These are phyloP conservation scores for Meyerozyma athensensis DNA, from an alignment of 1,139 yeast species.

Conservation along the genomic window DNA sequence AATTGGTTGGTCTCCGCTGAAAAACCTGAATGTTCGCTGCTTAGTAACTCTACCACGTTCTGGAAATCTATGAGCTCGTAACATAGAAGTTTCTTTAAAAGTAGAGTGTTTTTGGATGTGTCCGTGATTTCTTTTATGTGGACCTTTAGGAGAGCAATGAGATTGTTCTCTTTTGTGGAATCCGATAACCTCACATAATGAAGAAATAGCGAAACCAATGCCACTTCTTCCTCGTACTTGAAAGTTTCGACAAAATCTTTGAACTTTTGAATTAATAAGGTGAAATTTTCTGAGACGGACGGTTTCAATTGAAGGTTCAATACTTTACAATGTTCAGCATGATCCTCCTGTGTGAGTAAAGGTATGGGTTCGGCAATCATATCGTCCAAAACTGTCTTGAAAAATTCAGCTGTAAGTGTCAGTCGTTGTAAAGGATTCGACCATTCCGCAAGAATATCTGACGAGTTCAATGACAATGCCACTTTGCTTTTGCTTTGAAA, in stretches of 20 bases:
- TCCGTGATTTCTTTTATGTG: not conserved
- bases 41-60: constrained; percentile 4
- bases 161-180: not conserved
- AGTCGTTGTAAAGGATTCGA: constrained; percentile 9
- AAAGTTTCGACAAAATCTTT: not conserved
- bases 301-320: not conserved
- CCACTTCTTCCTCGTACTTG: not conserved
- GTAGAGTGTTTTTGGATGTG: not conserved
- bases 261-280: not conserved
- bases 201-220: not conserved
- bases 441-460: constrained; percentile 11
- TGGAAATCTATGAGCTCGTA: constrained; percentile 6
- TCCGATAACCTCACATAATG: not conserved
- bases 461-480: constrained; percentile 9
- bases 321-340: not conserved
- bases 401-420: constrained; percentile 8
- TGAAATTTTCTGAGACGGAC: constrained; percentile 3
- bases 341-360: not conserved
- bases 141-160: not conserved
- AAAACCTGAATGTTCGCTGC: not conserved
- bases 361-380: constrained; percentile 1
- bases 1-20: not conserved
- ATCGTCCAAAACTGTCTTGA: constrained; percentile 8
- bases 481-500: constrained; percentile 1
- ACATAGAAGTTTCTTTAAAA: constrained; percentile 7